Evolutionary conservation across 164 flowering plant genomes (phyloP).

Genomic region (Vitis rotundifolia): DNA sequence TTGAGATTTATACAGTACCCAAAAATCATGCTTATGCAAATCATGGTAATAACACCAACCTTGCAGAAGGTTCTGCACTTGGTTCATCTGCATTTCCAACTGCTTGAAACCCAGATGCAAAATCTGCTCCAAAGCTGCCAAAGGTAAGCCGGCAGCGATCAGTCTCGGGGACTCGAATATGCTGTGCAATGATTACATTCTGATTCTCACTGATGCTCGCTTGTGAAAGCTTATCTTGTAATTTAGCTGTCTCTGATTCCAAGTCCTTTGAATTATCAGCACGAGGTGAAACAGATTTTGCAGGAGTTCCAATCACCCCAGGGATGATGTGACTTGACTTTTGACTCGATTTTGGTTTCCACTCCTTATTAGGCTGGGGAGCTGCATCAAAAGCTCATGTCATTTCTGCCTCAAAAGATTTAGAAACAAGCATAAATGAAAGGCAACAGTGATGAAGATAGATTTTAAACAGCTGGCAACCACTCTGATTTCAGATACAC

Average conservation of each 20-base stretch:
- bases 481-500: background rate
- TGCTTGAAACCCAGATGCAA: constrained; percentile 35
- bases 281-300: constrained; percentile 42
- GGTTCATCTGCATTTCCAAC: constrained; percentile 35
- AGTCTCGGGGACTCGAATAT: constrained; percentile 81
- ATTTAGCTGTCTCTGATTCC: constrained; percentile 36
- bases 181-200: constrained; percentile 87
- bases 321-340: constrained; percentile 43
- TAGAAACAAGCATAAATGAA: background rate
- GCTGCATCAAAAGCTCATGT: constrained; percentile 37
- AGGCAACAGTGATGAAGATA: background rate
- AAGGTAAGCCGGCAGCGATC: constrained; percentile 72
- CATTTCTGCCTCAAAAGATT: background rate
- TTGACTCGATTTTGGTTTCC: constrained; percentile 89
- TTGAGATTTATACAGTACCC: background rate
- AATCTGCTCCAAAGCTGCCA: constrained; percentile 78
- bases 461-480: background rate
- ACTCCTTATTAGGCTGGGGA: constrained; percentile 65
- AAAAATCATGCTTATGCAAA: too few species aligned
- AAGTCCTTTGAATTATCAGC: constrained; percentile 37
- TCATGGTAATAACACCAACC: constrained; percentile 39
- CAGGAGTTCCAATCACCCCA: constrained; percentile 55
- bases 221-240: constrained; percentile 58
- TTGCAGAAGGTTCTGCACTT: constrained; percentile 43
- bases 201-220: constrained; percentile 50